A percentile compares a stretch with the other conserved stretches of the same genome.
Evolutionary conservation across 176 grass and related monocot genomes (phyloP).

Genomic region (Cocos nucifera): DNA sequence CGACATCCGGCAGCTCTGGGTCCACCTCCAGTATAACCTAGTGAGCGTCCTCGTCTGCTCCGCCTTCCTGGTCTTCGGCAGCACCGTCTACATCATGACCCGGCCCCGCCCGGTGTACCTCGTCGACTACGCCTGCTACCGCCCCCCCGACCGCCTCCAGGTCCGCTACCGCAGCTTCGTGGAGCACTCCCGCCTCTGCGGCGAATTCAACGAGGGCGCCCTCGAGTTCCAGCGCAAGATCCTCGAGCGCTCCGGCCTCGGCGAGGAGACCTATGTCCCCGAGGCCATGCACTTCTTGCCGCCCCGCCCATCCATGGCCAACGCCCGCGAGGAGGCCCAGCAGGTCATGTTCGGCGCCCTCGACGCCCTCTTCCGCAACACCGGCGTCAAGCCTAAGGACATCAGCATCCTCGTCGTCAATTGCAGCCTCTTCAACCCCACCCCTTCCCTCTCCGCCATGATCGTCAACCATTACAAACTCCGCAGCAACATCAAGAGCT

Average conservation of each 20-base stretch:
- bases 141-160: constrained; percentile 43
- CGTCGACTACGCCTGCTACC: constrained; percentile 81
- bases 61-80: constrained; percentile 76
- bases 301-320: constrained; percentile 62
- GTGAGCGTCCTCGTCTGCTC: constrained; percentile 75
- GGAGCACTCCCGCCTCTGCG: constrained; percentile 51
- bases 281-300: constrained; percentile 57
- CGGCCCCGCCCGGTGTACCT: constrained; percentile 69
- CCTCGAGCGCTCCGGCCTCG: constrained; percentile 81
- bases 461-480: constrained; percentile 89
- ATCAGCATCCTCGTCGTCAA: constrained; percentile 78
- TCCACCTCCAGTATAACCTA: constrained; percentile 91
- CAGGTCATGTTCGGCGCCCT: constrained; percentile 63
- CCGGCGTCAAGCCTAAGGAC: constrained; percentile 71
- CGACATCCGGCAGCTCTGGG: constrained; percentile 68
- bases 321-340: constrained; percentile 69
- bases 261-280: constrained; percentile 78
- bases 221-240: constrained; percentile 94
- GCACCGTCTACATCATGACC: constrained; percentile 68
- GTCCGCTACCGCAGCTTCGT: constrained; percentile 51
- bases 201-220: constrained; percentile 40
- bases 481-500: constrained; percentile 65
- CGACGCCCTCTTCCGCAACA: constrained; percentile 55
- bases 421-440: constrained; percentile 83
- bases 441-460: constrained; percentile 87